These are phyloP conservation scores for Rhizoclosmatium sp. DNA, from an alignment of 192 early-diverging fungal genomes.

Conservation along the genomic window DNA sequence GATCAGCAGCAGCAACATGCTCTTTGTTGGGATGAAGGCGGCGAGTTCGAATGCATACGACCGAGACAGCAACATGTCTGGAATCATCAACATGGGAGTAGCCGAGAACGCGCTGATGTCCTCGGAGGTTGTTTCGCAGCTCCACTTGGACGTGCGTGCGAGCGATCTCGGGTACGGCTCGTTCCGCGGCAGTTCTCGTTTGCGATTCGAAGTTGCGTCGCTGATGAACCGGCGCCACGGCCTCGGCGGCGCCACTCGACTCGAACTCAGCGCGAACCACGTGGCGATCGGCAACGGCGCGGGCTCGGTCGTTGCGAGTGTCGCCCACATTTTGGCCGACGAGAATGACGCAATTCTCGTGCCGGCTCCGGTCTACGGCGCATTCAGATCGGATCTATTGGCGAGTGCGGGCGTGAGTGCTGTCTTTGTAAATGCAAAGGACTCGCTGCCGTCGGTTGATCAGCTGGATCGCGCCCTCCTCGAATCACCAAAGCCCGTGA, in stretches of 20 bases:
- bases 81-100: slow-evolving; percentile 82
- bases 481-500: slow-evolving; percentile 14
- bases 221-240: slow-evolving; percentile 74
- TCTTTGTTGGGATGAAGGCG: neutral
- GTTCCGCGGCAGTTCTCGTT: slow-evolving; percentile 60
- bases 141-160: slow-evolving; percentile 32
- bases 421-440: slow-evolving; percentile 20
- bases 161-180: slow-evolving; percentile 45
- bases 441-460: slow-evolving; percentile 16
- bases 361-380: slow-evolving; percentile 68
- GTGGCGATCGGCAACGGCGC: slow-evolving; percentile 75
- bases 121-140: slow-evolving; percentile 63
- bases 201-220: slow-evolving; percentile 67
- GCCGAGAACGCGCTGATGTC: slow-evolving; percentile 79
- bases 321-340: slow-evolving; percentile 70
- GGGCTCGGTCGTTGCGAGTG: slow-evolving; percentile 68
- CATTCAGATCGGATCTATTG: slow-evolving; percentile 58
- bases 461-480: slow-evolving; percentile 8
- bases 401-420: neutral
- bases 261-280: slow-evolving; percentile 55
- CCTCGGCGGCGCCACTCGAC: slow-evolving; percentile 29
- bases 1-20: neutral
- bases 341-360: slow-evolving; percentile 78
- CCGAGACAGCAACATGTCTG: slow-evolving; percentile 61
- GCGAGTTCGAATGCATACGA: slow-evolving; percentile 35